A percentile compares a stretch with the other conserved stretches of the same genome.
phyloP scores from a whole-genome alignment of 2,329 filamentous ascomycete genomes.

The Metarhizium anisopliae region DNA sequence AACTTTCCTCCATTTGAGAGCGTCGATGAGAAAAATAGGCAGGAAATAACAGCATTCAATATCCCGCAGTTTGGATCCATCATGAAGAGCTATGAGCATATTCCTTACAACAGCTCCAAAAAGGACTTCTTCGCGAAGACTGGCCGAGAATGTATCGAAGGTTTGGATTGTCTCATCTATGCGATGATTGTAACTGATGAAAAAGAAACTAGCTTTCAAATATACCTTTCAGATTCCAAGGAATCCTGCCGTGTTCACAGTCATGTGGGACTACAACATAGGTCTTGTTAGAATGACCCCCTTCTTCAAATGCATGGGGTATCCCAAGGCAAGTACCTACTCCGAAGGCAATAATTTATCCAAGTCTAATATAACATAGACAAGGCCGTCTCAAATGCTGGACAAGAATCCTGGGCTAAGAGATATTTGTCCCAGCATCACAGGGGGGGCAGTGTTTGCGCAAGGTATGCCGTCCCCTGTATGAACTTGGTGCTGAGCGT shows the following conservation, averaged over 20 bases:
- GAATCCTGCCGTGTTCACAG: slow-evolving; percentile 56
- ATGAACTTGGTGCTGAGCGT: background rate
- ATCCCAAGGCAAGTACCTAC: slow-evolving; percentile 60
- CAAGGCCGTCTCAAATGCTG: slow-evolving; percentile 77
- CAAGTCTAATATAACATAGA: slow-evolving; percentile 42
- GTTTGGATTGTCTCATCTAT: slow-evolving; percentile 34
- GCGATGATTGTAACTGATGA: background rate
- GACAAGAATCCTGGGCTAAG: slow-evolving; percentile 70
- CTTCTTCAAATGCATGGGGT: slow-evolving; percentile 85
- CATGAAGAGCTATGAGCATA: slow-evolving; percentile 57
- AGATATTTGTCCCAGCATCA: slow-evolving; percentile 91
- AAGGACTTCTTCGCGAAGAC: slow-evolving; percentile 81
- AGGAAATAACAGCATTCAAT: slow-evolving; percentile 52
- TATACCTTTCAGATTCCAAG: slow-evolving; percentile 71
- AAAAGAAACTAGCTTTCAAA: slow-evolving; percentile 55
- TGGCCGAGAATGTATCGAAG: slow-evolving; percentile 79
- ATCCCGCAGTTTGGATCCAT: slow-evolving; percentile 59
- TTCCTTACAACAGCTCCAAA: slow-evolving; percentile 92
- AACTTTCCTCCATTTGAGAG: slow-evolving; percentile 66
- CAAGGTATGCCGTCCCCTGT: slow-evolving; percentile 54
- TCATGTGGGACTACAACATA: slow-evolving; percentile 97
- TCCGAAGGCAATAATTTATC: background rate
- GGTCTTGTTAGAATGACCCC: slow-evolving; percentile 90
- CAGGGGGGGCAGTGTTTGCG: slow-evolving; percentile 78
- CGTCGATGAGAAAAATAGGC: slow-evolving; percentile 45